phyloP scores from a whole-genome alignment of 1,139 yeast species.

The Kurtzmaniella quercitrusa region DNA sequence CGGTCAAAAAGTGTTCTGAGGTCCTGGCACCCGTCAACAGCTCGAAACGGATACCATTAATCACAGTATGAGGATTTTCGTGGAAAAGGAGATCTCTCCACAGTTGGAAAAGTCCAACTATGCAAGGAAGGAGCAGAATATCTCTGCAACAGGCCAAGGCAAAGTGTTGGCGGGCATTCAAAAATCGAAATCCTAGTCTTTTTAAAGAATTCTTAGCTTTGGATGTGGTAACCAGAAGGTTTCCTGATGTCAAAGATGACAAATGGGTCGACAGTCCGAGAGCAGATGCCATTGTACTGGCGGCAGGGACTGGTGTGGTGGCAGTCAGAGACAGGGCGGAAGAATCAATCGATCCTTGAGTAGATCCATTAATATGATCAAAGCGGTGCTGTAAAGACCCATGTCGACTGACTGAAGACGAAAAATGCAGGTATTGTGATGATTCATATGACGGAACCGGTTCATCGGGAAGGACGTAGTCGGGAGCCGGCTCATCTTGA shows the following conservation, averaged over 20 bases:
- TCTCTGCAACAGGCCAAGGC: conserved; percentile 72
- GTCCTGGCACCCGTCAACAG: conserved; percentile 53
- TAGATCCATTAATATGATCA: background rate
- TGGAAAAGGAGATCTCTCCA: conserved; percentile 43
- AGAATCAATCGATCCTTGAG: background rate
- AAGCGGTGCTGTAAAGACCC: background rate
- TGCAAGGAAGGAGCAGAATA: conserved; percentile 62
- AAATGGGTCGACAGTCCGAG: background rate
- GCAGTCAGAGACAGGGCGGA: conserved; percentile 1
- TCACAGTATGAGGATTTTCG: conserved; percentile 18
- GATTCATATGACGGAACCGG: conserved; percentile 44
- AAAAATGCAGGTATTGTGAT: conserved; percentile 33
- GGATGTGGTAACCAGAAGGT: background rate
- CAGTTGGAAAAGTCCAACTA: conserved; percentile 54
- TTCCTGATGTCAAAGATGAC: background rate
- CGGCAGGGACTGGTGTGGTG: background rate
- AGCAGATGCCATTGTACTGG: background rate
- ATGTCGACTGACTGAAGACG: conserved; percentile 1
- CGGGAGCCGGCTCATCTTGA: background rate
- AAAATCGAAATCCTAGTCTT: conserved; percentile 57
- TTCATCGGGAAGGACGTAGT: conserved; percentile 26
- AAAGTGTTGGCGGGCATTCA: conserved; percentile 74
- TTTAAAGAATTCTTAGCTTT: conserved; percentile 34
- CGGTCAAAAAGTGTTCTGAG: conserved; percentile 68
- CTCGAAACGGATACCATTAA: conserved; percentile 15